Conservation (phyloP, 257 asterid genomes). For the Solanum pimpinellifolium region DNA sequence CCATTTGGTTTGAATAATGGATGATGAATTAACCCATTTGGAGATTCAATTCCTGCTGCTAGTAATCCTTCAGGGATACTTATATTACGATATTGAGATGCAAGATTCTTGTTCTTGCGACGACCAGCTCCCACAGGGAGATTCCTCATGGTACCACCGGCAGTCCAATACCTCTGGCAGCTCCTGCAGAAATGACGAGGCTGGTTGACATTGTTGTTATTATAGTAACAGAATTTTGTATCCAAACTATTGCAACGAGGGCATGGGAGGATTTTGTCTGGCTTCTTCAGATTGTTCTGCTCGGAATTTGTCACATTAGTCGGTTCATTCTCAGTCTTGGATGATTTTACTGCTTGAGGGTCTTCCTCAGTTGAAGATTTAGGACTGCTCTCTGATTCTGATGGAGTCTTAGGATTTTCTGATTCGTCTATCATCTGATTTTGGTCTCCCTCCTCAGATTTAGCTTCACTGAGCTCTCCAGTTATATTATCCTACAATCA, state of each 20-base stretch:
- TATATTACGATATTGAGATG: conserved; percentile 42
- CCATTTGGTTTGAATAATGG: conserved; percentile 36
- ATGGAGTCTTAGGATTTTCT: conserved; percentile 1
- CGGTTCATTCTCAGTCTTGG: conserved; percentile 25
- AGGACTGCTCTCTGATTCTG: conserved; percentile 19
- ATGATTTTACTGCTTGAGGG: conserved; percentile 8
- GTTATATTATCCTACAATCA: conserved; percentile 30
- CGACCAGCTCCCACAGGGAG: conserved; percentile 95
- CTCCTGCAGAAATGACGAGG: conserved; percentile 95
- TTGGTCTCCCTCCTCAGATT: conserved; percentile 15
- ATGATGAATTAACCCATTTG: conserved; percentile 31
- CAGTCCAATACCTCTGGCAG: conserved; percentile 95
- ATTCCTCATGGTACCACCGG: conserved; percentile 92
- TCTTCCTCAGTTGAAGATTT: conserved; percentile 27
- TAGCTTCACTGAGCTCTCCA: conserved; percentile 12
- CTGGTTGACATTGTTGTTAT: conserved; percentile 75
- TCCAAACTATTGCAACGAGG: conserved; percentile 93
- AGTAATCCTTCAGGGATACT: conserved; percentile 51
- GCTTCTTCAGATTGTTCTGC: conserved; percentile 55
- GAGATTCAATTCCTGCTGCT: conserved; percentile 25
- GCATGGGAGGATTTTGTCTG: conserved; percentile 82
- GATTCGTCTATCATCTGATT: conserved; percentile 18
- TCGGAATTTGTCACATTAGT: conserved; percentile 22
- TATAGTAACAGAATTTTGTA: conserved; percentile 87
- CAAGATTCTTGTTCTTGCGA: conserved; percentile 58